Conservation (phyloP, 192 early-diverging fungal genomes). For the Backusella macrospora region DNA sequence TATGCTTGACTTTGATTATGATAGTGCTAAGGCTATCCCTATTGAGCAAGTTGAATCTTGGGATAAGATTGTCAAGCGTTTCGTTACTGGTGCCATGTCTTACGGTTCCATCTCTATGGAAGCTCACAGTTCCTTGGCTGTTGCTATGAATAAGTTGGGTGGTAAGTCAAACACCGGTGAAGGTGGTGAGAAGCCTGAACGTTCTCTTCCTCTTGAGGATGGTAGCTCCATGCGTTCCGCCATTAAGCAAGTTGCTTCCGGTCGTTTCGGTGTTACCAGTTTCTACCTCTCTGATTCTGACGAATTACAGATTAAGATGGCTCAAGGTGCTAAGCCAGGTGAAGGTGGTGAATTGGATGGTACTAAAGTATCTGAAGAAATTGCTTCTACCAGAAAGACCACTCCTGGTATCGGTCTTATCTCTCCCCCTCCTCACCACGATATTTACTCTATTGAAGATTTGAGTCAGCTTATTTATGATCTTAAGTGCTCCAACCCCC, state of each 20-base stretch:
- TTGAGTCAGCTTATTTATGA: constrained; percentile 99
- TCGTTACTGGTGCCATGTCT: constrained; percentile 98
- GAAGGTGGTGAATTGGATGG: constrained; percentile 85
- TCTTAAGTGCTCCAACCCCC: constrained; percentile 91
- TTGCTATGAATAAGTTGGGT: constrained; percentile 95
- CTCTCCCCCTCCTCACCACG: constrained; percentile 97
- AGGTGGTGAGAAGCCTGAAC: constrained; percentile 92
- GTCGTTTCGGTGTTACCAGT: constrained; percentile 96
- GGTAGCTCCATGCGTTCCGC: constrained; percentile 87
- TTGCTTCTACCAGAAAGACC: constrained; percentile 89
- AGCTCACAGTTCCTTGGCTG: constrained; percentile 87
- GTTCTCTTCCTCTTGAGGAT: constrained; percentile 71
- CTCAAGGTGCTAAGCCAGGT: constrained; percentile 98
- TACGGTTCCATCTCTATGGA: constrained; percentile 97
- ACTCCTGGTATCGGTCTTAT: constrained; percentile 96
- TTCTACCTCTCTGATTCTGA: constrained; percentile 94
- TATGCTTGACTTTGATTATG: constrained; percentile 86
- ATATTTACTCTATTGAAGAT: constrained; percentile 99
- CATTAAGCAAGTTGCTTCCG: constrained; percentile 99
- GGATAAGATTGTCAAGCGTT: constrained; percentile 94
- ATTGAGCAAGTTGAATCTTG: constrained; percentile 97
- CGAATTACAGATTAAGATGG: constrained; percentile 99
- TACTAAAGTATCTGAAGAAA: constrained; percentile 73
- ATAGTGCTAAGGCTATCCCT: constrained; percentile 72
- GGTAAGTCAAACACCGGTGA: constrained; percentile 99